These are phyloP conservation scores for Sungouiozyma ichnusensis DNA, from an alignment of 805 yeast species.

Conservation along the genomic window DNA sequence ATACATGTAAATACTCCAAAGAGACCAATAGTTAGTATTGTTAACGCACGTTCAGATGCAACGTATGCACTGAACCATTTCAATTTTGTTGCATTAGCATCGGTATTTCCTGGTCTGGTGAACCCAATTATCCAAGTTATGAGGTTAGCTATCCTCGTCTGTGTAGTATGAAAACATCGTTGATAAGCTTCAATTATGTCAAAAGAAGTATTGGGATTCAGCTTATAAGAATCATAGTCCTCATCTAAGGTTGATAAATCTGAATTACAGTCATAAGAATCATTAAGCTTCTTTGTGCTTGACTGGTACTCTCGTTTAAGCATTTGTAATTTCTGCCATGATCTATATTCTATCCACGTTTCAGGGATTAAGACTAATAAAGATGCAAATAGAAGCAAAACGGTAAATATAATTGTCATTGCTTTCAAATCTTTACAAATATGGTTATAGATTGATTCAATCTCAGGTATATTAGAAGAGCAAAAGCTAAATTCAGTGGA, in stretches of 20 bases:
- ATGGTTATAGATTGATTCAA: conserved; percentile 31
- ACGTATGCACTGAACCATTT: conserved; percentile 35
- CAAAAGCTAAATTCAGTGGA: conserved; percentile 28
- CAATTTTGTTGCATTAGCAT: conserved; percentile 12
- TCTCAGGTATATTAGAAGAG: conserved; percentile 29
- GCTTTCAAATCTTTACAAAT: conserved; percentile 27
- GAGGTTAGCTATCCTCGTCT: conserved; percentile 6
- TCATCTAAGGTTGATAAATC: not conserved
- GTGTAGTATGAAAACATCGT: conserved; percentile 16
- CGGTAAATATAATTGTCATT: conserved; percentile 32
- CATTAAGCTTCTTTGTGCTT: not conserved
- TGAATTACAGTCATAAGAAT: not conserved
- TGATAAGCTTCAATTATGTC: conserved; percentile 17
- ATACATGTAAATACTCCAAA: conserved; percentile 45
- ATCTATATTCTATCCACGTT: conserved; percentile 34
- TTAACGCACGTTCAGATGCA: conserved; percentile 42
- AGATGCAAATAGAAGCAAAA: conserved; percentile 33
- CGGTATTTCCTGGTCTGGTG: not conserved
- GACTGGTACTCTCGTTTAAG: conserved; percentile 23
- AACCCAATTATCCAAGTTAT: conserved; percentile 3
- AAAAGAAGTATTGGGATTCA: not conserved
- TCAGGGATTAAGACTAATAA: conserved; percentile 34
- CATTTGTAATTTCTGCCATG: conserved; percentile 38
- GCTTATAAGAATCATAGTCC: not conserved
- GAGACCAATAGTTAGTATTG: conserved; percentile 42